phyloP scores from a whole-genome alignment of 805 yeast species.

The Teunomyces pallodes region DNA sequence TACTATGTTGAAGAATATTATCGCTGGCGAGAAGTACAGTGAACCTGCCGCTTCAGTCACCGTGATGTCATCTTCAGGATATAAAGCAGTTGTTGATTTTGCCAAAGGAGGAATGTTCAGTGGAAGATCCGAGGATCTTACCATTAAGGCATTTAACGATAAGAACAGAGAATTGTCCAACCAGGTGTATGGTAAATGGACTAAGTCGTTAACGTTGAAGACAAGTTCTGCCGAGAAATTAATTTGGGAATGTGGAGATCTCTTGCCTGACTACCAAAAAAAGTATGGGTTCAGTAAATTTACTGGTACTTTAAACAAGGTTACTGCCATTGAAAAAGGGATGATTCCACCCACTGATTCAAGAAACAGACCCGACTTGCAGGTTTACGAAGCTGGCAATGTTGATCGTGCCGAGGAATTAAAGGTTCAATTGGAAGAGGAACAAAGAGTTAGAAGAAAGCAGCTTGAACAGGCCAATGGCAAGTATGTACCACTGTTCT shows the following conservation, averaged over 20 bases:
- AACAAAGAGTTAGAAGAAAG: slow-evolving; percentile 75
- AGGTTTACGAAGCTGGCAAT: slow-evolving; percentile 65
- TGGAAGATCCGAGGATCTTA: slow-evolving; percentile 68
- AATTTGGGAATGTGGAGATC: slow-evolving; percentile 71
- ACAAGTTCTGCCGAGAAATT: slow-evolving; percentile 38
- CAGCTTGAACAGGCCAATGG: slow-evolving; percentile 45
- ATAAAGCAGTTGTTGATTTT: slow-evolving; percentile 68
- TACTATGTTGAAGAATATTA: slow-evolving; percentile 75
- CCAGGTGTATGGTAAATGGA: slow-evolving; percentile 79
- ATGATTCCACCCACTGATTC: slow-evolving; percentile 83
- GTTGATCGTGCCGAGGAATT: slow-evolving; percentile 67
- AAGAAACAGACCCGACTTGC: slow-evolving; percentile 83
- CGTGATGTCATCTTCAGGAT: slow-evolving; percentile 66
- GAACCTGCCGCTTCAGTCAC: slow-evolving; percentile 78
- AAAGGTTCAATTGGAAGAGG: slow-evolving; percentile 71
- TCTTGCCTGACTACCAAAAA: slow-evolving; percentile 54
- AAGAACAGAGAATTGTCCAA: slow-evolving; percentile 37
- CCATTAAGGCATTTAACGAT: slow-evolving; percentile 42
- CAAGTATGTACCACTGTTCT: slow-evolving; percentile 60
- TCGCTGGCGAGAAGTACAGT: slow-evolving; percentile 92
- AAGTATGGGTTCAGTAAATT: slow-evolving; percentile 86
- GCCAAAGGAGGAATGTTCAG: slow-evolving; percentile 84
- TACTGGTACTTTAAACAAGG: slow-evolving; percentile 77
- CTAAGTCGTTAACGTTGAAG: slow-evolving; percentile 54
- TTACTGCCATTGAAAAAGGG: slow-evolving; percentile 66